These are phyloP conservation scores for Cardamine chenopodiifolia DNA, from an alignment of 345 rosid species.

Conservation along the genomic window DNA sequence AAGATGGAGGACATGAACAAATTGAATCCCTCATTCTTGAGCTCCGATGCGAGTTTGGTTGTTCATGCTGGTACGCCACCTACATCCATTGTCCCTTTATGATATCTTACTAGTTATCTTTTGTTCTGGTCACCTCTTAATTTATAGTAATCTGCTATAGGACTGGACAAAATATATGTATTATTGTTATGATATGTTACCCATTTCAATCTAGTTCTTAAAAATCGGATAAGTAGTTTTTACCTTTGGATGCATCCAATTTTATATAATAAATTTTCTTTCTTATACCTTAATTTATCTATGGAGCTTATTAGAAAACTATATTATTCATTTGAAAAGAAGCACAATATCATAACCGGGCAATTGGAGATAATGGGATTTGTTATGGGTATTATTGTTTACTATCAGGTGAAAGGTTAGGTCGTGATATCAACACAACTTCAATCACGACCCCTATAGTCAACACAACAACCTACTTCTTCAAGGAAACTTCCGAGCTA, in stretches of 20 bases:
- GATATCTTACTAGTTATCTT: not conserved
- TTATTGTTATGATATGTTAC: too few relatives aligned
- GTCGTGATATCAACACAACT: conserved; percentile 79
- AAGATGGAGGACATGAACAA: not conserved
- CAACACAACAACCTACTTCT: conserved; percentile 78
- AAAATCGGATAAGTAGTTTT: too few relatives aligned
- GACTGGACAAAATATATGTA: not conserved
- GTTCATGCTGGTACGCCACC: conserved; percentile 10
- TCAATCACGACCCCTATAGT: conserved; percentile 85
- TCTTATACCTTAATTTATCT: too few relatives aligned
- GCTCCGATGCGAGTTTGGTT: not conserved
- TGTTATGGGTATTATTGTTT: conserved; percentile 7
- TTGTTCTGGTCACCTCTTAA: not conserved
- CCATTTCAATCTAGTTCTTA: too few relatives aligned
- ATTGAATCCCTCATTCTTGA: not conserved
- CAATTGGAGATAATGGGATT: not conserved
- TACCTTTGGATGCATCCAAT: too few relatives aligned
- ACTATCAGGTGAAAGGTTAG: conserved; percentile 72
- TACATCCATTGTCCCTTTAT: not conserved
- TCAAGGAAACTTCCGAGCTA: conserved; percentile 76
- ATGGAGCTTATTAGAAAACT: too few relatives aligned
- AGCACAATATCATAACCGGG: not conserved
- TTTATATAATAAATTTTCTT: too few relatives aligned
- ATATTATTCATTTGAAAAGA: too few relatives aligned
- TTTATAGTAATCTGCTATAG: not conserved